A percentile compares a stretch with the other conserved stretches of the same genome.
Evolutionary conservation across 2,329 filamentous ascomycete species (phyloP).

Genomic region (Aspergillus novofumigatus): DNA sequence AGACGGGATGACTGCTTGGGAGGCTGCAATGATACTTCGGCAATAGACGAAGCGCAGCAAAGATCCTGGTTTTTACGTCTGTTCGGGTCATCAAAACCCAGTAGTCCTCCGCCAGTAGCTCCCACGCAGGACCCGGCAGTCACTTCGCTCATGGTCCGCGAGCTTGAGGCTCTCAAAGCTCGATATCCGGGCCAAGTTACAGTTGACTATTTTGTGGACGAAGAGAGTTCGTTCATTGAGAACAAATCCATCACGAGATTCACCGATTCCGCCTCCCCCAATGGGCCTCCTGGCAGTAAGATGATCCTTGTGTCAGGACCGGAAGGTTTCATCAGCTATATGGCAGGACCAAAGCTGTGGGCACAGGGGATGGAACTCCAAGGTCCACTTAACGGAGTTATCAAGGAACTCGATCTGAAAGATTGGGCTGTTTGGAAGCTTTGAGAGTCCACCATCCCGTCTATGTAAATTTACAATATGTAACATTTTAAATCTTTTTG

Average conservation of each 20-base stretch:
- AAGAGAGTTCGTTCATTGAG: conserved; percentile 67
- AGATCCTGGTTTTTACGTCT: conserved; percentile 30
- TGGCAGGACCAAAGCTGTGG: conserved; percentile 78
- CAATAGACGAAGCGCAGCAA: conserved; percentile 7
- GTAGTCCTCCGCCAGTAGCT: background rate
- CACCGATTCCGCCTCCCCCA: conserved; percentile 21
- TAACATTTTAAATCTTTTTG: background rate
- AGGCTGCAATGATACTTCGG: conserved; percentile 50
- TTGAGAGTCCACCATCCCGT: conserved; percentile 27
- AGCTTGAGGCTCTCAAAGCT: conserved; percentile 60
- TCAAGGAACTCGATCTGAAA: conserved; percentile 56
- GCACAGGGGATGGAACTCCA: conserved; percentile 67
- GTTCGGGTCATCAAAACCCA: conserved; percentile 17
- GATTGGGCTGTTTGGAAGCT: conserved; percentile 59
- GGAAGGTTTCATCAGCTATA: conserved; percentile 78
- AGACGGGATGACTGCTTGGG: conserved; percentile 61
- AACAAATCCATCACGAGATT: conserved; percentile 45
- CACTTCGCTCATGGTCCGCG: conserved; percentile 49
- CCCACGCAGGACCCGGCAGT: conserved; percentile 6
- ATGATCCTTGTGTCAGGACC: conserved; percentile 85
- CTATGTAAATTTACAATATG: background rate
- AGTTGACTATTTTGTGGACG: conserved; percentile 77
- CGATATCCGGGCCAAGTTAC: conserved; percentile 54
- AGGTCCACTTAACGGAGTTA: conserved; percentile 66
- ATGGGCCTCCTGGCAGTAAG: conserved; percentile 28